Evolutionary conservation across 768 basidiomycete species (phyloP), one percentile per base, ranked within the genome.

Genomic region (Rhizopogon vulgaris): DNA sequence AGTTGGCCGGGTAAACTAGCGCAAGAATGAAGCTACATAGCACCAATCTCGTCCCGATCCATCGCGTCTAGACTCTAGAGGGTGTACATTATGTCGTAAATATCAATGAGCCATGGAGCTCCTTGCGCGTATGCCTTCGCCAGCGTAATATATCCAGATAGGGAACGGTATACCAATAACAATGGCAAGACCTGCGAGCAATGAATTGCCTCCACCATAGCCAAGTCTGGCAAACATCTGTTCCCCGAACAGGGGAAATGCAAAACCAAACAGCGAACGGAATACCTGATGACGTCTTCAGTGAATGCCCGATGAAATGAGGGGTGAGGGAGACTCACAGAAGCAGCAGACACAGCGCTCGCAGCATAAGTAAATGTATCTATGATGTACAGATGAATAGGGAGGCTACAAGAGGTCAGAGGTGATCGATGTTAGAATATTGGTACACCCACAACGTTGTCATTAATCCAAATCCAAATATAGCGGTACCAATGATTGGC

Each of bases 131-230:
- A 83, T 73, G 38, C 71, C 64, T 62, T 82, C 87, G 45, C 87
- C 87, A 41, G 74, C 71, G 71, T 74, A 84, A 67, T 82, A 89
- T 6, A 89, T 73, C 78, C 77, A 87, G 2, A 87, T 65, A 1
- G 87, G 85, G 70, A 87, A 87, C 1, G 87, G 85, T 53, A 87
- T 82, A 9, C 86, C 86, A 14, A 83, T 60, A 18, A 81, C 56
- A 30, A 82, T 76, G 37, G 76, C 73, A 14, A 83, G 64, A 34
- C 78, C 85, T 3, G 79, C 86, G 4, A 88, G 70, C 49, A 74
- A 62, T 39, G 85, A 83, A 63, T 88, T 87, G 22, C 84, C 87
- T 18, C 80, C 78, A 14, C 86, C 87, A 32, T 77, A 71, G 1
- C 83, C 84, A 17, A 90, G 70, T 18, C 69, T 70, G 34, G 64